Conservation (phyloP, 805 yeast species). For the Maudiozyma turicensis region DNA sequence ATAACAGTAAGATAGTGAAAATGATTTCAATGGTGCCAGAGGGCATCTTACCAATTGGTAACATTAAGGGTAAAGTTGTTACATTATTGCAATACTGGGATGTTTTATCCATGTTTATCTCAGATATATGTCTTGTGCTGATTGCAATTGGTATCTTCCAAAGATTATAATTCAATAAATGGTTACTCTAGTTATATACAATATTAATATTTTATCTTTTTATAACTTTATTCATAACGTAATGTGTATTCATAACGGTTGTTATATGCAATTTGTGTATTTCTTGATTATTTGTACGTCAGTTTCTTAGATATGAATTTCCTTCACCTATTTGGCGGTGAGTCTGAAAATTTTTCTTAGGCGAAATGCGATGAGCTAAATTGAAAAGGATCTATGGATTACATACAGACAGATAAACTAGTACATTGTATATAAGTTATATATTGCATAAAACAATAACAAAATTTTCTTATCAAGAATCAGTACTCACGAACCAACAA, state of each 20-base stretch:
- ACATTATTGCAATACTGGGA: conserved; percentile 25
- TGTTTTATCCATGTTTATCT: conserved; percentile 26
- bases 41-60: conserved; percentile 24
- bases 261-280: no score
- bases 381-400: no score
- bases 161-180: conserved; percentile 5
- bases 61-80: conserved; percentile 21
- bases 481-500: not conserved
- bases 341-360: not conserved
- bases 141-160: conserved; percentile 22
- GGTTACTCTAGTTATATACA: not conserved
- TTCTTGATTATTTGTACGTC: no score
- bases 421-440: no score
- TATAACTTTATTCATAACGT: not conserved
- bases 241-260: no score
- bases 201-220: not conserved
- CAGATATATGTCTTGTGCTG: conserved; percentile 27
- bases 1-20: conserved; percentile 23
- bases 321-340: no score
- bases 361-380: not conserved
- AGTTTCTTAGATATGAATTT: no score
- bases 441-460: no score
- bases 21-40: conserved; percentile 27
- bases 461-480: no score
- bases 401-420: no score